Percentiles rank a stretch among this genome's conserved stretches.
Conservation (phyloP, 225 moss, liverwort and hornwort genomes). For the Climacium dendroides region DNA sequence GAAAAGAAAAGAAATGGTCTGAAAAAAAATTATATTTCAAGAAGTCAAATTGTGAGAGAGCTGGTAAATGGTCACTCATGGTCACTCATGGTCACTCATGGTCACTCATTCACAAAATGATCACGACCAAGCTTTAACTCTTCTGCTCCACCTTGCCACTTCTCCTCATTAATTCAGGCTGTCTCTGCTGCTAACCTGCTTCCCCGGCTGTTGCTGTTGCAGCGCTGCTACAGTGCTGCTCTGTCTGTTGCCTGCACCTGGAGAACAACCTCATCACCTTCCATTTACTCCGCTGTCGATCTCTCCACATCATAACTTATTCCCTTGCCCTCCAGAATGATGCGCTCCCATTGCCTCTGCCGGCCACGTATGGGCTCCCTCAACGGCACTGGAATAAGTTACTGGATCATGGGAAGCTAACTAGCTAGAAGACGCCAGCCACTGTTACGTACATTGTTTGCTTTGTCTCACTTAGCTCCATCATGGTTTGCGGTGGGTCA, state of each 20-base stretch:
- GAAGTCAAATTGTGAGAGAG: neutral
- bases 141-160: neutral
- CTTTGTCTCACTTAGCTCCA: neutral
- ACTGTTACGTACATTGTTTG: neutral
- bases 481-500: neutral
- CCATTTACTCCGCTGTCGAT: neutral
- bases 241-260: slow-evolving; percentile 1
- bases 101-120: neutral
- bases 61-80: neutral
- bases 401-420: neutral
- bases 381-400: neutral
- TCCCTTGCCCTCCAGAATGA: neutral
- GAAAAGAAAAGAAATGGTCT: too few species aligned
- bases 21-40: neutral
- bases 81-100: neutral
- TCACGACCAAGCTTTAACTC: neutral
- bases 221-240: neutral
- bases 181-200: neutral
- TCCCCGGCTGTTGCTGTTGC: neutral
- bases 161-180: neutral
- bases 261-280: neutral
- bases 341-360: neutral
- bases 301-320: neutral
- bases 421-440: neutral
- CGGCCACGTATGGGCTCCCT: neutral